A percentile compares a stretch with the other conserved stretches of the same genome.
Evolutionary conservation across 106 monocot species (phyloP).

Genomic region (Acorus calamus): DNA sequence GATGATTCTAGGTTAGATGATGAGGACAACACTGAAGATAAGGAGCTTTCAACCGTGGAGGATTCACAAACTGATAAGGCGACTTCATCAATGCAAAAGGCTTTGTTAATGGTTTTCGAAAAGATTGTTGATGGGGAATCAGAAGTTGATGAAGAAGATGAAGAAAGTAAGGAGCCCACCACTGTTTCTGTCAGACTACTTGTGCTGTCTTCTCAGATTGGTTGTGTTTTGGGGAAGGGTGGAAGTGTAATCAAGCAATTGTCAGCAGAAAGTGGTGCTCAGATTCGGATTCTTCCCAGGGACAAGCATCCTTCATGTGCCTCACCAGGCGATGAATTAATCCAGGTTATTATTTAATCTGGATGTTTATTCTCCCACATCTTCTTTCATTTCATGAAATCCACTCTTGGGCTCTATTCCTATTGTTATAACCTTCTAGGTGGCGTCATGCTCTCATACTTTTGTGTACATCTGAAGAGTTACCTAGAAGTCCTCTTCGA

Average conservation of each 20-base stretch:
- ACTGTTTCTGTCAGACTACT: conserved; percentile 49
- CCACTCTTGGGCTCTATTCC: too few relatives aligned
- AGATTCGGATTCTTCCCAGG: conserved; percentile 63
- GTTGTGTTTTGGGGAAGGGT: conserved; percentile 70
- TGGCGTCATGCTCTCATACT: too few relatives aligned
- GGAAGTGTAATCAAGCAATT: conserved; percentile 89
- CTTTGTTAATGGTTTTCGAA: conserved; percentile 77
- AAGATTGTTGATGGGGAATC: conserved; percentile 48
- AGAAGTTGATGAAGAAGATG: conserved; percentile 37
- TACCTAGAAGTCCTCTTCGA: too few relatives aligned
- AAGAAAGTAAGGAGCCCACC: conserved; percentile 19
- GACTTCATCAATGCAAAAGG: conserved; percentile 46
- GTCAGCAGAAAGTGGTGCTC: conserved; percentile 73
- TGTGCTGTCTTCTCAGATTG: conserved; percentile 70
- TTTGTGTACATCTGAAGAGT: too few relatives aligned
- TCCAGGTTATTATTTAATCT: conserved; percentile 38
- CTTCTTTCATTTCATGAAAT: too few relatives aligned
- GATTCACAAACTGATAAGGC: conserved; percentile 28
- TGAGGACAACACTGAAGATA: conserved; percentile 20
- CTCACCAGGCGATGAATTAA: conserved; percentile 54
- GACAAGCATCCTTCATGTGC: conserved; percentile 82
- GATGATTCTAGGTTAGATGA: conserved; percentile 12
- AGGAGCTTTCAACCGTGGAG: conserved; percentile 12
- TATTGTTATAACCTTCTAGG: too few relatives aligned
- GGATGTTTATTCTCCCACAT: too few relatives aligned